phyloP scores from a whole-genome alignment of 352 stramenopile species.

The Phytophthora nicotianae region DNA sequence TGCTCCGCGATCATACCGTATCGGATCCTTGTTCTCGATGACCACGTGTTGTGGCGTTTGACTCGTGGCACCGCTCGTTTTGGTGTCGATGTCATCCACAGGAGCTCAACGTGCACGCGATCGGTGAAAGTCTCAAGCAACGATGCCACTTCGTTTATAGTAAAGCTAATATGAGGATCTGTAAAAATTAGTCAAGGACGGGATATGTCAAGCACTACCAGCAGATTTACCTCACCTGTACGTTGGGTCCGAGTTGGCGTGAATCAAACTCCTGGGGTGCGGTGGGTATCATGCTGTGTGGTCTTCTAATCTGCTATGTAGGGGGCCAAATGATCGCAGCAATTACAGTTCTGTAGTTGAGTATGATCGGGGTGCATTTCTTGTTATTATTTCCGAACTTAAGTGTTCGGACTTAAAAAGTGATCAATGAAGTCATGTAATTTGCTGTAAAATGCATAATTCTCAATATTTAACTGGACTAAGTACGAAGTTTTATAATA shows the following conservation, averaged over 20 bases:
- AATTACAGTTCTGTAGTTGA: too few species aligned
- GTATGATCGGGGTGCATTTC: too few species aligned
- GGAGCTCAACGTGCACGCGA: constrained; percentile 9
- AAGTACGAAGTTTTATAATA: too few species aligned
- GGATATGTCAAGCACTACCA: constrained; percentile 26
- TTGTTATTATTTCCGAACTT: too few species aligned
- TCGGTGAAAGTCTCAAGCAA: constrained; percentile 8
- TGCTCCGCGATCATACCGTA: constrained; percentile 20
- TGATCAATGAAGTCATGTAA: too few species aligned
- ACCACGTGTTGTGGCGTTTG: constrained; percentile 17
- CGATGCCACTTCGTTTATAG: constrained; percentile 10
- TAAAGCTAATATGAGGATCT: neutral
- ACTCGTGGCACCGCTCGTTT: neutral
- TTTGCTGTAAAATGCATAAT: too few species aligned
- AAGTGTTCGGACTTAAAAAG: too few species aligned
- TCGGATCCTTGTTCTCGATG: constrained; percentile 9
- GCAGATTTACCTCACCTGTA: constrained; percentile 17
- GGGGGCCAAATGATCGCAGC: too few species aligned
- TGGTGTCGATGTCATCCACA: constrained; percentile 4
- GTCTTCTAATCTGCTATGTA: too few species aligned
- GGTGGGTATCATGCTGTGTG: too few species aligned
- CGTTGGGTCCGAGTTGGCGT: constrained; percentile 7
- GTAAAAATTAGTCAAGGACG: constrained; percentile 23
- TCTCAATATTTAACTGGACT: too few species aligned
- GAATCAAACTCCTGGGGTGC: neutral